A percentile compares a stretch with the other conserved stretches of the same genome.
Evolutionary conservation across 163 green algal genomes (phyloP).

Genomic region (Chlorella variabilis): DNA sequence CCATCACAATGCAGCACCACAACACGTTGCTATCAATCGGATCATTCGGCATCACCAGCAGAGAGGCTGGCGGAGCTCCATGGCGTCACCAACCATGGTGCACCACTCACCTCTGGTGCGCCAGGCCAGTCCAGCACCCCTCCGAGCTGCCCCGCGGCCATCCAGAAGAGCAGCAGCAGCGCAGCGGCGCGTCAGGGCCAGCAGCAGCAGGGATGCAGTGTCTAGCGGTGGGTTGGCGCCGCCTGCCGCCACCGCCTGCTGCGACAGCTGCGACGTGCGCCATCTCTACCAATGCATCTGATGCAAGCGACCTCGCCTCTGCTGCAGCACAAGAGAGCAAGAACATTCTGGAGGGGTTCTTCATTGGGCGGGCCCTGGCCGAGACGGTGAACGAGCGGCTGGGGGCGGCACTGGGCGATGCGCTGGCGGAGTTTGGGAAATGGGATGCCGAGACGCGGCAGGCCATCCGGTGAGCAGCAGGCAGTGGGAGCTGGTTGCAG

Average conservation of each 20-base stretch:
- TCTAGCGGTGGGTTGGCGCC: background rate
- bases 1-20: too few species aligned
- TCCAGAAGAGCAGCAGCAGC: background rate
- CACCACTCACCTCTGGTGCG: too few species aligned
- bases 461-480: slow-evolving; percentile 23
- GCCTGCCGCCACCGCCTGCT: background rate
- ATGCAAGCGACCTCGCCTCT: too few species aligned
- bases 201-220: background rate
- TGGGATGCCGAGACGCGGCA: slow-evolving; percentile 48
- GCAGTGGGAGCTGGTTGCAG: too few species aligned
- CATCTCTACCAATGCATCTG: background rate
- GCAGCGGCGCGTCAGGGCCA: background rate
- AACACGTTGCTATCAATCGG: too few species aligned
- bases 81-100: too few species aligned
- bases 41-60: too few species aligned
- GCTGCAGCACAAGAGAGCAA: slow-evolving; percentile 25
- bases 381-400: slow-evolving; percentile 57
- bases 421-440: slow-evolving; percentile 50
- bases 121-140: too few species aligned
- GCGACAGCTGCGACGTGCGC: too few species aligned
- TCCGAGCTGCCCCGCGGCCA: too few species aligned
- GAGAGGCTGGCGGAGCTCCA: too few species aligned
- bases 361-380: slow-evolving; percentile 41
- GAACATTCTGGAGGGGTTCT: slow-evolving; percentile 43
- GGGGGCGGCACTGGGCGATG: slow-evolving; percentile 43